Evolutionary conservation across 371 early-diverging fungal species (phyloP).

Genomic region (Zopfochytrium polystomum): DNA sequence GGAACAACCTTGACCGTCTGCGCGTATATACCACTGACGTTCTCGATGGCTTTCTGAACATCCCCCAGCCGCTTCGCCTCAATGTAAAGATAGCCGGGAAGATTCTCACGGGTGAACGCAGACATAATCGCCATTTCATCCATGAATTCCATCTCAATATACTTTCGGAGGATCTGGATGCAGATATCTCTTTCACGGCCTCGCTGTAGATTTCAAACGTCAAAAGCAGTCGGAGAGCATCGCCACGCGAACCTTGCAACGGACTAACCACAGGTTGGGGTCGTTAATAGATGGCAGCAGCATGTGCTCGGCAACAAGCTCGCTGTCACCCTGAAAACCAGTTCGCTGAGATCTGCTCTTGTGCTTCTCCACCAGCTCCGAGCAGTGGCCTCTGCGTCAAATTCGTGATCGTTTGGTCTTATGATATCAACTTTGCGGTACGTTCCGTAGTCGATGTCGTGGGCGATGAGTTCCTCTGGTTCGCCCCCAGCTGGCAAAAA

Average conservation of each 20-base stretch:
- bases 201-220: too few species aligned
- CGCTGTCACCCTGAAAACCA: constrained; percentile 26
- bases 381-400: constrained; percentile 84
- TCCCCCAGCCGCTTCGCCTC: constrained; percentile 86
- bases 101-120: constrained; percentile 81
- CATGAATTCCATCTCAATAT: constrained; percentile 60
- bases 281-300: constrained; percentile 85
- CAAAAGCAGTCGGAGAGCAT: constrained; percentile 1
- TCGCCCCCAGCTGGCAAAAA: neutral
- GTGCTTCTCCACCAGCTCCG: constrained; percentile 74
- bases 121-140: constrained; percentile 71
- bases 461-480: constrained; percentile 66
- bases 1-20: constrained; percentile 85
- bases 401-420: constrained; percentile 63
- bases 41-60: constrained; percentile 74
- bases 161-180: constrained; percentile 76
- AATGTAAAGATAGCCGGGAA: constrained; percentile 95
- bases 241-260: constrained; percentile 63
- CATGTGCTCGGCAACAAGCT: constrained; percentile 72
- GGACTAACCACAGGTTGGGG: constrained; percentile 92
- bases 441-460: constrained; percentile 55
- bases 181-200: constrained; percentile 90
- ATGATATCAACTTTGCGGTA: constrained; percentile 68
- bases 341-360: constrained; percentile 44
- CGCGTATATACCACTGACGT: constrained; percentile 71